Base-by-base conservation (phyloP, 768 basidiomycete genomes). In the Strobilomyces confusus region DNA sequence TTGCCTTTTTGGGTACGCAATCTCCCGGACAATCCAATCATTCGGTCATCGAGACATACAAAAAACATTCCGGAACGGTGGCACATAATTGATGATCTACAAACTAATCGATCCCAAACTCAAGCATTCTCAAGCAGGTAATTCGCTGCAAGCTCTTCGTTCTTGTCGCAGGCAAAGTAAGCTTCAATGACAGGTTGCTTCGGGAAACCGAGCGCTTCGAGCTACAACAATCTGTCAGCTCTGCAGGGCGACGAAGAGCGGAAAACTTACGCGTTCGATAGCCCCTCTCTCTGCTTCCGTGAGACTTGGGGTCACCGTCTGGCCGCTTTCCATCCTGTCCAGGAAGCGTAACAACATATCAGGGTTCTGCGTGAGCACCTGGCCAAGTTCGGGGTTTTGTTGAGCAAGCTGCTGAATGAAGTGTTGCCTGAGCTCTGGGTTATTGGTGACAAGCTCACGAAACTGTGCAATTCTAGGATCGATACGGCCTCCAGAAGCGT, bases 111-210 rank as follows among this genome's bases (percentile, higher is more conserved):
- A 19, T 14, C 12, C 11, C n/a, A 14, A 41, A 17, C 38, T 52
- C 23, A 53, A 15, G 52, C 45, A 13, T 48, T 41, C 32, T 53
- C 52, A 1, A 43, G 8, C 19, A 53, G 19, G 36, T 48, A 53
- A 19, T 53, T 53, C 6, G 46, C 52, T 2, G 52, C 52, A 20
- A 53, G 52, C 25, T 48, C 19, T 43, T 53, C 52, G 40, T 53
- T 48, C 46, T 53, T 53, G 52, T 53, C 52, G 15, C 52, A 53
- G 14, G 52, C 19, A 26, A 48, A 37, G 41, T 54, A 54, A 5
- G 52, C 52, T 54, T 54, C 52, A 14, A 48, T 30, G 34, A 44
- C 47, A 15, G 47, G 47, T 30, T 48, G 41, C 47, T 44, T 44
- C 9, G 52, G 47, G 34, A 48, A 54, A 22, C 52, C 52, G 2